Conservation (phyloP, 1,284 basidiomycete genomes). For the Cutaneotrichosporon sp. region DNA sequence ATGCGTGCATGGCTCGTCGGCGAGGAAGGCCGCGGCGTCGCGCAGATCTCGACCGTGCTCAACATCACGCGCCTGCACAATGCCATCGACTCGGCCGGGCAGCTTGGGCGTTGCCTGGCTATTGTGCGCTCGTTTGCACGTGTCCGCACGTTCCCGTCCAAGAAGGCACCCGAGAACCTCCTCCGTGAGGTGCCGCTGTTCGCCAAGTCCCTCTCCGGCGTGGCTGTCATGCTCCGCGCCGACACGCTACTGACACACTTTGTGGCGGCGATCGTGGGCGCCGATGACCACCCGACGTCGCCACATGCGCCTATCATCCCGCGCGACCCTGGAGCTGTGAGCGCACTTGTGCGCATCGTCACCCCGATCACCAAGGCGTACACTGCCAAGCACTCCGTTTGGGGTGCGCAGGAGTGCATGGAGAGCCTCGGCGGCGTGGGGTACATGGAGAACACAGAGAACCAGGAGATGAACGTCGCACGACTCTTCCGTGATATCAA, state of each 20-base stretch:
- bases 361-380: conserved; percentile 73
- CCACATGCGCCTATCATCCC: conserved; percentile 25
- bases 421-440: conserved; percentile 67
- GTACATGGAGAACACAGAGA: conserved; percentile 73
- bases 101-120: conserved; percentile 63
- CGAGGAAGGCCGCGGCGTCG: conserved; percentile 63
- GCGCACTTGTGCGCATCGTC: conserved; percentile 62
- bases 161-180: conserved; percentile 55
- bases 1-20: conserved; percentile 69
- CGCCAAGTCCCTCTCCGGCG: conserved; percentile 62
- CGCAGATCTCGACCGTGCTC: conserved; percentile 67
- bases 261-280: conserved; percentile 62
- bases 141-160: conserved; percentile 58
- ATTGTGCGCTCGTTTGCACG: conserved; percentile 65
- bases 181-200: conserved; percentile 56
- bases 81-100: conserved; percentile 54
- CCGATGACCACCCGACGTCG: conserved; percentile 60
- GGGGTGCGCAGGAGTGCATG: conserved; percentile 80
- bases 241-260: conserved; percentile 65
- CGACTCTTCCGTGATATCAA: conserved; percentile 62
- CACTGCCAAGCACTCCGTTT: conserved; percentile 63
- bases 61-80: conserved; percentile 75
- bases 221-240: conserved; percentile 64
- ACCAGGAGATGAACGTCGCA: conserved; percentile 51
- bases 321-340: conserved; percentile 35